phyloP scores from a whole-genome alignment of 345 rosid genomes.

The Hypericum perforatum region DNA sequence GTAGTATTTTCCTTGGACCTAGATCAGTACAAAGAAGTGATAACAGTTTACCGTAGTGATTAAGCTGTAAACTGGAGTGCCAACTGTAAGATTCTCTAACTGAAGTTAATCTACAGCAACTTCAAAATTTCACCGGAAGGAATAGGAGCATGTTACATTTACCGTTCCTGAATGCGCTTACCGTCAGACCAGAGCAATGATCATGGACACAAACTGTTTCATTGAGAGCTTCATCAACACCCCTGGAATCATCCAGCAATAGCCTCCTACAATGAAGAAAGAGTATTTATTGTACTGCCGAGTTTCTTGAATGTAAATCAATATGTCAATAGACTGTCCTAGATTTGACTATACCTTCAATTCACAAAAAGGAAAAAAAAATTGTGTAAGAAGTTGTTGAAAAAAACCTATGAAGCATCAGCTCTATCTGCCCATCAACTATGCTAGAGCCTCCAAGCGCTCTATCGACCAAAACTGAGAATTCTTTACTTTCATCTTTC shows the following conservation, averaged over 20 bases:
- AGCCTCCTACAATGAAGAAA: conserved; percentile 49
- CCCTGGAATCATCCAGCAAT: conserved; percentile 82
- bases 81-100: not conserved
- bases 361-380: no score
- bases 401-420: conserved; percentile 85
- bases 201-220: conserved; percentile 68
- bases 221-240: conserved; percentile 77
- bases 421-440: conserved; percentile 86
- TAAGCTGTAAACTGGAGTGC: no score
- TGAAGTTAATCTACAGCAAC: no score
- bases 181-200: conserved; percentile 68
- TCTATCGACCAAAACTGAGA: conserved; percentile 89
- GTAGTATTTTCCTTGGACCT: conserved; percentile 91
- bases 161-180: conserved; percentile 27
- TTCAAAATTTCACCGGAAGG: not conserved
- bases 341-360: no score
- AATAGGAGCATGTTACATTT: not conserved
- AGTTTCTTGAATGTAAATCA: no score
- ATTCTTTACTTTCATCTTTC: conserved; percentile 61
- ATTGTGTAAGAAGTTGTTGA: not conserved
- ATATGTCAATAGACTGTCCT: no score
- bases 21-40: conserved; percentile 10
- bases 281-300: no score
- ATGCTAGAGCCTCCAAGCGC: conserved; percentile 84
- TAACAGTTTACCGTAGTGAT: not conserved